Conservation (phyloP, 2,329 filamentous ascomycete genomes). For the Fusarium redolens region DNA sequence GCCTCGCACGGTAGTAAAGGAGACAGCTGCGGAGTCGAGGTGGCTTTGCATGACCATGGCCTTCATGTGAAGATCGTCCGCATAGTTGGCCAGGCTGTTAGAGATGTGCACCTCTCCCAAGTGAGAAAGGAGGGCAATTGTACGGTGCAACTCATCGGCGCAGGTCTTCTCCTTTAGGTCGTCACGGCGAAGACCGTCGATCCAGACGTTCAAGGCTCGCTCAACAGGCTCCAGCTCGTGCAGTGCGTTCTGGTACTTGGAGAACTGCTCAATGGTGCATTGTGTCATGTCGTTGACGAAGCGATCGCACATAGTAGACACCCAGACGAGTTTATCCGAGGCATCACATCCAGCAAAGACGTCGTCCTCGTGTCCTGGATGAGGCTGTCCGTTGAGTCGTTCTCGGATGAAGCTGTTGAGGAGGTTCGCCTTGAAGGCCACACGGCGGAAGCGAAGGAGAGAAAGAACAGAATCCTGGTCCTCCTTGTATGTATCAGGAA, state of each 20-base stretch:
- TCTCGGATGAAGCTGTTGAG: slow-evolving; percentile 84
- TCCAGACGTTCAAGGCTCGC: slow-evolving; percentile 86
- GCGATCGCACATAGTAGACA: slow-evolving; percentile 83
- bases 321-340: slow-evolving; percentile 86
- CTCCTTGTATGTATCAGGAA: slow-evolving; percentile 83
- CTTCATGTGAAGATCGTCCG: slow-evolving; percentile 83
- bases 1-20: slow-evolving; percentile 70
- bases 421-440: slow-evolving; percentile 88
- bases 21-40: slow-evolving; percentile 79
- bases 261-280: slow-evolving; percentile 83
- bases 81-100: slow-evolving; percentile 75
- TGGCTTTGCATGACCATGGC: slow-evolving; percentile 81
- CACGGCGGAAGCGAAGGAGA: slow-evolving; percentile 85
- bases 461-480: slow-evolving; percentile 91
- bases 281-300: slow-evolving; percentile 84
- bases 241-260: slow-evolving; percentile 79
- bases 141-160: slow-evolving; percentile 82
- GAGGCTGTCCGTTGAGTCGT: slow-evolving; percentile 73
- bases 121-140: slow-evolving; percentile 88
- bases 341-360: slow-evolving; percentile 83
- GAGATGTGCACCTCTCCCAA: slow-evolving; percentile 84
- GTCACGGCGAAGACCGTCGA: slow-evolving; percentile 84
- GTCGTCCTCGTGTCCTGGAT: slow-evolving; percentile 80
- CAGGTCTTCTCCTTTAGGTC: slow-evolving; percentile 88
- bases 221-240: slow-evolving; percentile 94